These are phyloP conservation scores for Thelonectria blattea DNA, from an alignment of 2,329 filamentous ascomycete genomes.

Conservation along the genomic window DNA sequence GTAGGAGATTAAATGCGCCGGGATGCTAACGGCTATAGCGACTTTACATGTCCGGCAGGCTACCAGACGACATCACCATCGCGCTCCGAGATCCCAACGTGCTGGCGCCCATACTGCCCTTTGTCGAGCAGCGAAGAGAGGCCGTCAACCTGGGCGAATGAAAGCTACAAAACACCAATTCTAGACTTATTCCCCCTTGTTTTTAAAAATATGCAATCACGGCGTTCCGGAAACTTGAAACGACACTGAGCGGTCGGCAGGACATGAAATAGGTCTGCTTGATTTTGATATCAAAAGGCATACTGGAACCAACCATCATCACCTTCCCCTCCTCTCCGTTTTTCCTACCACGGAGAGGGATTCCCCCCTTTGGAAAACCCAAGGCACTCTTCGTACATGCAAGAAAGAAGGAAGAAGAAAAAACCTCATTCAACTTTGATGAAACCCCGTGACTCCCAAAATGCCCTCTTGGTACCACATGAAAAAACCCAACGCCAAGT, in stretches of 20 bases:
- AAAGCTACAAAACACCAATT: neutral
- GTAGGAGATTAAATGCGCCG: neutral
- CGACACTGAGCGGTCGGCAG: slow-evolving; percentile 14
- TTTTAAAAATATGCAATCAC: neutral
- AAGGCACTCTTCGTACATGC: slow-evolving; percentile 18
- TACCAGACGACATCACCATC: slow-evolving; percentile 76
- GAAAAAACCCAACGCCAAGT: slow-evolving; percentile 22
- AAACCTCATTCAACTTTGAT: slow-evolving; percentile 32
- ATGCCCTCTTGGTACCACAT: neutral
- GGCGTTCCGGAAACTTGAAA: slow-evolving; percentile 30
- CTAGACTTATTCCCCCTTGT: neutral
- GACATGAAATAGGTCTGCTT: slow-evolving; percentile 24
- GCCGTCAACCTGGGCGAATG: slow-evolving; percentile 33
- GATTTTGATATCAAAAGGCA: slow-evolving; percentile 30
- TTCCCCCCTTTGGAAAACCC: slow-evolving; percentile 1
- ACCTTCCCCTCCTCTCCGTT: neutral
- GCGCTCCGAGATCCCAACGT: slow-evolving; percentile 81
- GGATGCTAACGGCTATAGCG: slow-evolving; percentile 43
- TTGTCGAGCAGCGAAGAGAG: slow-evolving; percentile 74
- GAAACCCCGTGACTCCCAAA: slow-evolving; percentile 25
- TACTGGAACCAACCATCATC: slow-evolving; percentile 8
- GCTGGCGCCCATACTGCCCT: slow-evolving; percentile 70
- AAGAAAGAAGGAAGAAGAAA: slow-evolving; percentile 26
- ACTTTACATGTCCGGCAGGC: slow-evolving; percentile 54
- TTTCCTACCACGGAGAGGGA: neutral